phyloP scores from a whole-genome alignment of 306 rosid genomes.

The Rosa persica region DNA sequence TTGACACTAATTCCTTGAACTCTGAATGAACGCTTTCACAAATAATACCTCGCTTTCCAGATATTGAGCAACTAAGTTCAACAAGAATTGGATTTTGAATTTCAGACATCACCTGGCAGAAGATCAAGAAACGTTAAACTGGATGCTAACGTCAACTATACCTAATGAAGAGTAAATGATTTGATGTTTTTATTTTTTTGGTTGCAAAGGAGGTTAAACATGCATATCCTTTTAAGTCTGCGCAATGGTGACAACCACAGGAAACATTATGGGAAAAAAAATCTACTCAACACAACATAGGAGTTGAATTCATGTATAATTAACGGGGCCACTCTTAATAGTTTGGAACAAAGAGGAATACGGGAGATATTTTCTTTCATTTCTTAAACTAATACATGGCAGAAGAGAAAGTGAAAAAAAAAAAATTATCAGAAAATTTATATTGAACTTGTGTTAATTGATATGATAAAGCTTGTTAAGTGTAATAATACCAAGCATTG shows the following conservation, averaged over 20 bases:
- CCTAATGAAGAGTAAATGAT: background rate
- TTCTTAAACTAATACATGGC: background rate
- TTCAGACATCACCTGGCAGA: constrained; percentile 75
- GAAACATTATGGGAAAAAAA: background rate
- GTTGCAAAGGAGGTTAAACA: background rate
- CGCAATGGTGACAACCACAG: background rate
- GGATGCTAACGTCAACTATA: constrained; percentile 13
- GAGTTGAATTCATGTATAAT: background rate
- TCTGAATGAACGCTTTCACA: constrained; percentile 73
- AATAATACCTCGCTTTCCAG: constrained; percentile 70
- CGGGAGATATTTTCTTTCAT: background rate
- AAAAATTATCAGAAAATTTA: background rate
- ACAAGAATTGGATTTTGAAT: constrained; percentile 64
- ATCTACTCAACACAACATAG: background rate
- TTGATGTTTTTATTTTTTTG: background rate
- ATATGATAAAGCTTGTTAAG: background rate
- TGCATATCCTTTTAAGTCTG: background rate
- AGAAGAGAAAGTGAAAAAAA: background rate
- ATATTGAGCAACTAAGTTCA: constrained; percentile 48
- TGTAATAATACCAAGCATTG: background rate
- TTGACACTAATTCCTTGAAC: constrained; percentile 67
- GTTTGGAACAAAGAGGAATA: background rate
- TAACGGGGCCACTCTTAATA: background rate
- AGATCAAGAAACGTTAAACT: constrained; percentile 20
- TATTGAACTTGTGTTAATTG: background rate